Percentiles rank a stretch among this genome's conserved stretches.
Conservation (phyloP, 495 filamentous ascomycete genomes). For the Penicillium riverlandense region DNA sequence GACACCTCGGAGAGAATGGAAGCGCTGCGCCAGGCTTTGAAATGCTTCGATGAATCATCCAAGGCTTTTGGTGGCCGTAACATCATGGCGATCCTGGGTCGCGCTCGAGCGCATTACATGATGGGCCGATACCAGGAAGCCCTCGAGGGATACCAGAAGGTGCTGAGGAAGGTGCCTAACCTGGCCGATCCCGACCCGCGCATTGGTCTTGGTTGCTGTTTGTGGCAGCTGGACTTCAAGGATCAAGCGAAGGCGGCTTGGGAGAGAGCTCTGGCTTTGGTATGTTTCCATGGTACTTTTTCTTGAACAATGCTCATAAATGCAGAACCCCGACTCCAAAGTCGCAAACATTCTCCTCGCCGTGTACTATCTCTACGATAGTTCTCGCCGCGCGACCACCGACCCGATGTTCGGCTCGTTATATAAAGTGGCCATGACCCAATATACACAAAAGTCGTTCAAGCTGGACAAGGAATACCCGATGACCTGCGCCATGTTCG, state of each 20-base stretch:
- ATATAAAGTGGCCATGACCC: slow-evolving; percentile 89
- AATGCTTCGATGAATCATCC: slow-evolving; percentile 88
- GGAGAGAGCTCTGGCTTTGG: slow-evolving; percentile 77
- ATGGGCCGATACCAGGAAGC: slow-evolving; percentile 77
- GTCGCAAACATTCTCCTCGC: slow-evolving; percentile 85
- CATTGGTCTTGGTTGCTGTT: slow-evolving; percentile 90
- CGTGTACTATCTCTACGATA: slow-evolving; percentile 77
- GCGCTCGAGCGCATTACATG: slow-evolving; percentile 74
- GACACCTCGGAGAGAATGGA: slow-evolving; percentile 72
- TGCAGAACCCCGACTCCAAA: slow-evolving; percentile 76
- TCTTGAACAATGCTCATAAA: slow-evolving; percentile 1
- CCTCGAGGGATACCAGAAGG: slow-evolving; percentile 77
- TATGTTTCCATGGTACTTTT: slow-evolving; percentile 13
- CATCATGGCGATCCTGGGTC: slow-evolving; percentile 83
- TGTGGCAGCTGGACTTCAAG: slow-evolving; percentile 91
- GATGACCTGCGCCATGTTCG: slow-evolving; percentile 83
- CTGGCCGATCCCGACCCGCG: slow-evolving; percentile 91
- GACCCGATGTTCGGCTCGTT: slow-evolving; percentile 68
- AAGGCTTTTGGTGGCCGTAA: slow-evolving; percentile 77
- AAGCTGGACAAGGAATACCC: slow-evolving; percentile 93
- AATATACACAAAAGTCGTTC: slow-evolving; percentile 89
- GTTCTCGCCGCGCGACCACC: slow-evolving; percentile 68
- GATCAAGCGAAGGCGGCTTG: slow-evolving; percentile 85
- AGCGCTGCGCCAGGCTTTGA: slow-evolving; percentile 71
- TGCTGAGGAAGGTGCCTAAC: slow-evolving; percentile 72